Evolutionary conservation across 1,139 yeast genomes (phyloP), one percentile per base, ranked within the genome.

Genomic region (Protomyces lactucae-debilis): DNA sequence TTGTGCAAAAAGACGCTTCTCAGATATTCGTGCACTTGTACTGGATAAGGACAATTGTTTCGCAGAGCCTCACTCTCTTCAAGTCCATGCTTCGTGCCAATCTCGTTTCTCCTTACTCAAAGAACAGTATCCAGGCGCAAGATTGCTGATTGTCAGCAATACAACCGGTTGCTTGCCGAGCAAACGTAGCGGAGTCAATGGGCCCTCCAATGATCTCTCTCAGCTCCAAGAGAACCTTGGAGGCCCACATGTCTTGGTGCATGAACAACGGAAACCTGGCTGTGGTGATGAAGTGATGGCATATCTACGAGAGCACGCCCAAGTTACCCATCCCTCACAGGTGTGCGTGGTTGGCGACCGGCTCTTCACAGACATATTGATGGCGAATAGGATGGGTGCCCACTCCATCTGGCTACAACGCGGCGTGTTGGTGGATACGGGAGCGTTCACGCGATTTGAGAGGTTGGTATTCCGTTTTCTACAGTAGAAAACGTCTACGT

Each of bases 1-100:
- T 16, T 35, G 8, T 35, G 37, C 14, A 6, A 25, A 12, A 23
- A 14, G 35, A n/a, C 51, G 57, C 60, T n/a, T 53, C 57, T 32
- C 64, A 55, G 64, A 59, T 67, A 87, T 91, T 67, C 86, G 83
- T 70, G 97, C 95, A 0, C 82, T 93, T 2, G 95, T 93, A 0
- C 79, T 93, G 36, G 99, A 93, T 73, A 93, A 95, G 74, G 99
- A 93, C 75, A 95, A 93, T 74, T 93, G 98, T 72, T 88, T 93
- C 74, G 96, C 99, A 3, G 81, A 82, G 69, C 95, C 95, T 56
- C 88, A 89, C 67, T 87, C 85, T 66, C 87, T 86, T 70, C 82
- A 83, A 67, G 87, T 93, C 1, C 69, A 64, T 77, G 74, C 37
- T 48, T 10, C 48, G 14, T 35, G 14, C 6, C 18, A 18, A 53